Evolutionary conservation across 2,329 filamentous ascomycete species (phyloP).

Genomic region (Fusarium globosum): DNA sequence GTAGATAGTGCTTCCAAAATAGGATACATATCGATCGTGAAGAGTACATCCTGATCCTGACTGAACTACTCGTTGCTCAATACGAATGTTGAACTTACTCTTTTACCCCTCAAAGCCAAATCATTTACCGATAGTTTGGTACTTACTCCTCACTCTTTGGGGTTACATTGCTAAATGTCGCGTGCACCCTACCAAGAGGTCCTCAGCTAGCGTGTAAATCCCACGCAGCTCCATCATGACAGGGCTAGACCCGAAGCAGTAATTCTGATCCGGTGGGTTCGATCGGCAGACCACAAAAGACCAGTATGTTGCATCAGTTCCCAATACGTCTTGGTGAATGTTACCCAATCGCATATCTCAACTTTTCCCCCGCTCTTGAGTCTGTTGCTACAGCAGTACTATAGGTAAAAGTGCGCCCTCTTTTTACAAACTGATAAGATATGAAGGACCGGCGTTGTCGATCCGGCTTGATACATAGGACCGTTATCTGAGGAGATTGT

Average conservation of each 20-base stretch:
- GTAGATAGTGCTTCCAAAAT: not conserved
- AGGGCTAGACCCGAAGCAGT: not conserved
- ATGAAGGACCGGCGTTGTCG: not conserved
- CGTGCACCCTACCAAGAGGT: not conserved
- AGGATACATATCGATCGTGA: no score
- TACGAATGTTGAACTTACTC: accelerated
- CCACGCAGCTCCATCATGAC: not conserved
- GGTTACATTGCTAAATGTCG: not conserved
- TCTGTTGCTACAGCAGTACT: not conserved
- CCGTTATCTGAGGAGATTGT: no score
- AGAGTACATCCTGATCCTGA: accelerated
- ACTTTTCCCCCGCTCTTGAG: no score
- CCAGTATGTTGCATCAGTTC: not conserved
- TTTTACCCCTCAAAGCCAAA: not conserved
- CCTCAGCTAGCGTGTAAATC: not conserved
- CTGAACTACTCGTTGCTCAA: not conserved
- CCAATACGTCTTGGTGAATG: not conserved
- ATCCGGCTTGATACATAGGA: accelerated
- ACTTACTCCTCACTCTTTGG: not conserved
- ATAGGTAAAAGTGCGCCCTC: not conserved
- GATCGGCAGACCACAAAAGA: not conserved
- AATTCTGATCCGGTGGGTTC: not conserved
- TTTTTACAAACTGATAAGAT: not conserved
- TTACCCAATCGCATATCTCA: not conserved
- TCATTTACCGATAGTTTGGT: accelerated